Evolutionary conservation across 768 basidiomycete genomes (phyloP).

Genomic region (Amylocystis lapponica): DNA sequence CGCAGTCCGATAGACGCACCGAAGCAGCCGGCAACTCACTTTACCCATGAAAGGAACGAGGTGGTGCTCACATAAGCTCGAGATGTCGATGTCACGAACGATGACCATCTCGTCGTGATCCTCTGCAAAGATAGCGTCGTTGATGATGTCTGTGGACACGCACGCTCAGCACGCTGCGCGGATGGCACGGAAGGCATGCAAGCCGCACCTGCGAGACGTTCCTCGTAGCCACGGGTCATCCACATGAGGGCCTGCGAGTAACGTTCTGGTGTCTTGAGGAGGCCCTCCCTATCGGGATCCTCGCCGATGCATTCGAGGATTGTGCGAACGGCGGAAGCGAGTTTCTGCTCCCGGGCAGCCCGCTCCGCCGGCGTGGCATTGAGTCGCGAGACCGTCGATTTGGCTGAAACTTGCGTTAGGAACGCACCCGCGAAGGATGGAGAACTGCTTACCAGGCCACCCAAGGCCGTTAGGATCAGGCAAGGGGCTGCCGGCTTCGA

Average conservation of each 20-base stretch:
- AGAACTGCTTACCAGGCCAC: constrained; percentile 88
- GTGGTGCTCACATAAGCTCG: constrained; percentile 97
- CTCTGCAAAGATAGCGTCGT: constrained; percentile 96
- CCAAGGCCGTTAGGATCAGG: constrained; percentile 72
- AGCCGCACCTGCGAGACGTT: constrained; percentile 73
- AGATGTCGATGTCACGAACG: constrained; percentile 95
- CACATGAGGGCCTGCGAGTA: constrained; percentile 97
- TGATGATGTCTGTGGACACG: constrained; percentile 76
- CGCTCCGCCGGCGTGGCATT: constrained; percentile 75
- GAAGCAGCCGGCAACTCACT: constrained; percentile 39
- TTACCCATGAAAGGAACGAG: constrained; percentile 97
- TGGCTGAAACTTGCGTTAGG: constrained; percentile 47
- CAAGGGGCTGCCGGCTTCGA: constrained; percentile 27
- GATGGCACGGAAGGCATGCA: constrained; percentile 6
- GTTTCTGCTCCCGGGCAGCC: constrained; percentile 63
- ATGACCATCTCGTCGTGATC: constrained; percentile 99
- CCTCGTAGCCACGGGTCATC: constrained; percentile 99
- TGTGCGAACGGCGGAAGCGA: constrained; percentile 81
- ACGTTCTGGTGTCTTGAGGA: constrained; percentile 86
- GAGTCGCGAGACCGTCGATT: constrained; percentile 81
- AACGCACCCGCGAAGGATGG: constrained; percentile 1
- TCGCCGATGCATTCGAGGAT: constrained; percentile 97
- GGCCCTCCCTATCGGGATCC: constrained; percentile 92
- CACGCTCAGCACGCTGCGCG: neutral
- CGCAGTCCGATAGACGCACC: neutral